A percentile compares a stretch with the other conserved stretches of the same genome.
phyloP scores from a whole-genome alignment of 2,329 filamentous ascomycete genomes.

The Hymenoscyphus infarciens region DNA sequence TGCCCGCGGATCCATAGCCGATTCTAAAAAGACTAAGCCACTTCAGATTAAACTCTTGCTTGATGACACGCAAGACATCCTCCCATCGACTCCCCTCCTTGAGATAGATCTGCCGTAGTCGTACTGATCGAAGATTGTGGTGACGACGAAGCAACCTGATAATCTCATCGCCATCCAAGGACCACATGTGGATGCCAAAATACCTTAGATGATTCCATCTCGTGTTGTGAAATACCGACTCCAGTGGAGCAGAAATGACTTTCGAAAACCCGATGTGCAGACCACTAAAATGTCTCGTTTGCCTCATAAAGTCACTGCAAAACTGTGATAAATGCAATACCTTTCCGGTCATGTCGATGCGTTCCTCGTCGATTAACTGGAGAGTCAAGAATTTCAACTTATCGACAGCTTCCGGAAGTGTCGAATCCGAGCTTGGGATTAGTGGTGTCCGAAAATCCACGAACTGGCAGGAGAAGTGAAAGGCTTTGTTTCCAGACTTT shows the following conservation, averaged over 20 bases:
- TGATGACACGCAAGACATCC: constrained; percentile 54
- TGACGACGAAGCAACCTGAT: constrained; percentile 54
- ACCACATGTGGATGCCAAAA: constrained; percentile 64
- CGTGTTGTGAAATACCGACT: constrained; percentile 59
- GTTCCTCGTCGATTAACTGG: constrained; percentile 48
- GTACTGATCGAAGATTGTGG: constrained; percentile 53
- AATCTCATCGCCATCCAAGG: constrained; percentile 57
- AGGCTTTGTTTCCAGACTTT: constrained; percentile 40
- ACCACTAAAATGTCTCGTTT: constrained; percentile 57
- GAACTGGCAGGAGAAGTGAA: constrained; percentile 47
- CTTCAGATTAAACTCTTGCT: constrained; percentile 55
- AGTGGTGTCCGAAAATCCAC: constrained; percentile 58
- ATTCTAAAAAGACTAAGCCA: constrained; percentile 61
- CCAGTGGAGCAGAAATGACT: constrained; percentile 52
- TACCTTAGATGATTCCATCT: constrained; percentile 59
- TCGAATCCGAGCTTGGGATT: constrained; percentile 43
- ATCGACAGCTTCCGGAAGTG: constrained; percentile 48
- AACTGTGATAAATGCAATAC: constrained; percentile 55
- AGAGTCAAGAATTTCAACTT: constrained; percentile 60
- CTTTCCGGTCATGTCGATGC: constrained; percentile 49
- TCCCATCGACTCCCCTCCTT: constrained; percentile 58
- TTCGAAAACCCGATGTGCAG: constrained; percentile 63
- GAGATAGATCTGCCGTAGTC: constrained; percentile 58
- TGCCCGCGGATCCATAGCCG: constrained; percentile 45
- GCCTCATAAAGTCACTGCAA: constrained; percentile 55